Percentiles rank a stretch among this genome's conserved stretches.
Conservation (phyloP, 768 basidiomycete species). For the Rhodotorula graminis region DNA sequence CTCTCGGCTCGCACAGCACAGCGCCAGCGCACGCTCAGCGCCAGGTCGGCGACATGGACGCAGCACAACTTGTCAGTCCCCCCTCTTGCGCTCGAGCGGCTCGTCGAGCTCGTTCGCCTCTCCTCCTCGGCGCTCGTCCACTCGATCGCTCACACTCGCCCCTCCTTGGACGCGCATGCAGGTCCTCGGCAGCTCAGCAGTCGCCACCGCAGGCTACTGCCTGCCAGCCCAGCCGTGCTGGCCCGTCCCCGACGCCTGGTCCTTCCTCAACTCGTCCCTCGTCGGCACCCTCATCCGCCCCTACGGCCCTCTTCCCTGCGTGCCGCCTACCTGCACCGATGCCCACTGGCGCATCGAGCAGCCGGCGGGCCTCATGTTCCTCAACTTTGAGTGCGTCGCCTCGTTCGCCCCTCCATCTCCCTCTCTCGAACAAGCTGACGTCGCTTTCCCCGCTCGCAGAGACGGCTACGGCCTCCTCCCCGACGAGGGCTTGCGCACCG, state of each 20-base stretch:
- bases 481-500: too few relatives aligned
- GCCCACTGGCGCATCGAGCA: slow-evolving; percentile 12
- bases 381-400: slow-evolving; percentile 15
- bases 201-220: not conserved
- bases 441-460: not conserved
- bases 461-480: not conserved
- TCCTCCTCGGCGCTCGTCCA: not conserved
- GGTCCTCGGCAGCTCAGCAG: not conserved
- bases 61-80: too few relatives aligned
- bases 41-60: too few relatives aligned
- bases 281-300: slow-evolving; percentile 1
- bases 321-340: not conserved
- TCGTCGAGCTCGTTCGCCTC: too few relatives aligned
- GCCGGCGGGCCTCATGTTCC: not conserved
- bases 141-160: not conserved
- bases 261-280: not conserved
- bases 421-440: not conserved
- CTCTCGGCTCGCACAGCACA: too few relatives aligned
- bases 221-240: slow-evolving; percentile 2
- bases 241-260: not conserved
- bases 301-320: not conserved
- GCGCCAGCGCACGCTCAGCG: too few relatives aligned
- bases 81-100: too few relatives aligned
- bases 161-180: not conserved
- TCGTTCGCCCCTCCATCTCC: not conserved